Base-by-base conservation (phyloP, 331 rosid species). In the Cucumis variabilis region DNA sequence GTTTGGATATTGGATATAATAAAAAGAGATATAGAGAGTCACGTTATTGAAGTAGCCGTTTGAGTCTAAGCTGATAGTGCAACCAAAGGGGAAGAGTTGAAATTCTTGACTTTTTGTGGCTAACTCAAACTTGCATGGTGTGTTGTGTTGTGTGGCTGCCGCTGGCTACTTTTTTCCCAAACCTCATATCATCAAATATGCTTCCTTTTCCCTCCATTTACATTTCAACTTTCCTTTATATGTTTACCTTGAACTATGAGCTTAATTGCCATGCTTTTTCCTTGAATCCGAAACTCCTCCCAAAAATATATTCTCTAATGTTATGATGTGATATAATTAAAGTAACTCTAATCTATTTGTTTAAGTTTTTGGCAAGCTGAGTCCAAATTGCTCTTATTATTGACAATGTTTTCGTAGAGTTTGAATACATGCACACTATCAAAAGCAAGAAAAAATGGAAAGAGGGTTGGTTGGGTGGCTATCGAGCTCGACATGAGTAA, bases 11-110 rank as follows among this genome's bases (percentile, higher is more conserved):
- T 11, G 25, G 50, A 58, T 80, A 81, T 20, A 19, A 30, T 58
- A 10, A 4, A 77, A 77, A 48, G 23, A 37, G 11, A 23, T 12
- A n/a, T 50, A 50, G 13, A 46, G 14, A 27, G 28, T 53, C 62
- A 76, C 62, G 82, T 48, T 76, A 24, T 80, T 27, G 11, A 80
- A 80, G 53, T 81, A 81, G 85, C 85, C 85, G 85, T 81, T 81
- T 28, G 85, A 19, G 70, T 33, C 37, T 33, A 5, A 33, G 37
- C 37, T 33, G 37, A 58, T 27, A 27, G 27, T 9, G 51, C 79
- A 63, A n/a, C 46, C 21, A 33, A 55, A 77, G 28, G 28, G 13
- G 30, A 27, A 27, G 69, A 9, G 68, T 51, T 50, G 66, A 55
- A 80, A 28, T 53, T 17, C 48, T 17, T 17, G 50, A 28, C 84